Evolutionary conservation across 176 grass and related monocot species (phyloP), one percentile per base, ranked within the genome.

Genomic region (Eleusine indica): DNA sequence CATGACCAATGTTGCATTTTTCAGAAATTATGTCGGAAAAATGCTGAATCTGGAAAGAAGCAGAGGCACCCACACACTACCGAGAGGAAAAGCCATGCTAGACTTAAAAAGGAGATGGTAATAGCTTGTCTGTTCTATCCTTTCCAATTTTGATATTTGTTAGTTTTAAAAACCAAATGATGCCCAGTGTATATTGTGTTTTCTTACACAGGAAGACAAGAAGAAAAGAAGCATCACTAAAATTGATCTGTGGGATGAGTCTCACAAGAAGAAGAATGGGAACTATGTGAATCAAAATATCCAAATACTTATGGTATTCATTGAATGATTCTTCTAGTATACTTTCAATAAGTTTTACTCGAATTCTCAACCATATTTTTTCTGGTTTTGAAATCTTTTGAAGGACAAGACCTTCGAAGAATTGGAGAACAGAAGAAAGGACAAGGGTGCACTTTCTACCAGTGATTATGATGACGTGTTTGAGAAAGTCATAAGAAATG

Each of bases 11-110:
- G n/a, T 63, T 63, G 60, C 60, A 29, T 29, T 63, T 3, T 60
- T 63, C 11, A 63, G 60, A 63, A 63, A 63, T 63, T 63, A 63
- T 63, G 60, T 63, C 60, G n/a, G 4, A 63, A 22, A 63, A 63
- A 63, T 12, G n/a, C 60, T 29, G 60, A 29, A 63, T 63, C 60
- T 63, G 22, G 22, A 63, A 63, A 63, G 60, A 63, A 63, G 22
- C 60, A 28, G n/a, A 63, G 60, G 22, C 60, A 63, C 9, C 60
- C 14, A 38, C 64, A 38, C 15, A 66, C 30, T 15, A 66, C 13
- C 4, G 64, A 30, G 29, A 35, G 64, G 30, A 66, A 66, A 66
- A 38, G 64, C 14, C 64, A 66, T 38, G 64, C 64, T 35, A 35
- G 64, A 66, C 64, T 66, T 0, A 66, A 66, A 66, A 66, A 37